Evolutionary conservation across 2,329 filamentous ascomycete species (phyloP), one percentile per base, ranked within the genome.

Genomic region (Cercospora zeina): DNA sequence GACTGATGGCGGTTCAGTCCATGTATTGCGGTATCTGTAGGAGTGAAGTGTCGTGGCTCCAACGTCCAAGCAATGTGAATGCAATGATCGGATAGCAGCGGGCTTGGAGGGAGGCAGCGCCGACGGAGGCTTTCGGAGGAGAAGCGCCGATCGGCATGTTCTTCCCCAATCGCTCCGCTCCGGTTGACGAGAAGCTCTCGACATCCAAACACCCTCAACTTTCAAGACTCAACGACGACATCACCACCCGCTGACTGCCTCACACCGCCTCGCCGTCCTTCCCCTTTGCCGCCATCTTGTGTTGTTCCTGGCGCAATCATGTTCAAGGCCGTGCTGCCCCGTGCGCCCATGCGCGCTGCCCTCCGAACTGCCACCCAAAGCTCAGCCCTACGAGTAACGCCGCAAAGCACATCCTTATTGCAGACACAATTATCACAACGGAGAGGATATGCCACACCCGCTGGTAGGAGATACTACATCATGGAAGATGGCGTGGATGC

Each of bases 381-480:
- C 50, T 63, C 68, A 47, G 55, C 61, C 53, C 65, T 64, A 55
- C 62, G 54, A 68, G 66, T 70, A 58, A 65, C 71, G 54, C 73
- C 73, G 61, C 56, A 58, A 39, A 72, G 70, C 68, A 75, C 73
- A 70, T 74, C 83, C 68, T 78, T 78, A 73, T 77, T 81, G 65
- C 77, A 83, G 72, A 77, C 78, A 66, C 76, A 78, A 68, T 78
- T 80, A 78, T 80, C 81, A 69, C 78, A 79, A 77, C 80, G 82
- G 77, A 83, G 83, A 77, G 80, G 79, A 65, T 84, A 82, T 73
- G 83, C 84, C 54, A 83, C 80, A 68, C 79, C 83, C 71, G 75
- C 83, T 75, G 78, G 79, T 82, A 70, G 63, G 69, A 37, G 19
- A 59, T 55, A 64, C 59, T 54, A 13, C 10, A 11, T 13, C 47